phyloP scores from a whole-genome alignment of 1,284 basidiomycete genomes.

The Anthracocystis panici-leucophaei region DNA sequence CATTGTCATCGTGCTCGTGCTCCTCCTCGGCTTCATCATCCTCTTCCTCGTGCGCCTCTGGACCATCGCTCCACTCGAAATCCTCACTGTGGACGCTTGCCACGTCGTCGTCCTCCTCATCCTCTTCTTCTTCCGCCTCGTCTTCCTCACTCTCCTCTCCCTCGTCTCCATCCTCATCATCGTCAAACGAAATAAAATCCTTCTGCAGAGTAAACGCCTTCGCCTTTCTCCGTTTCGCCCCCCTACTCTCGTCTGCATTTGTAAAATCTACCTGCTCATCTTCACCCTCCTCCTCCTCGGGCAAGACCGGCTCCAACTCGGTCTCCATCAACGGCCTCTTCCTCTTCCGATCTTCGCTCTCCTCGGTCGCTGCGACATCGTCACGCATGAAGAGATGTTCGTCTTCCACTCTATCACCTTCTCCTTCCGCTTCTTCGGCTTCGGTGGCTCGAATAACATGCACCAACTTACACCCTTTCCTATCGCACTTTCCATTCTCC shows the following conservation, averaged over 20 bases:
- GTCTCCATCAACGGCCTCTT: constrained; percentile 40
- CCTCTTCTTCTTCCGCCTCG: constrained; percentile 19
- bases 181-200: constrained; percentile 65
- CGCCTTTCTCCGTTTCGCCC: constrained; percentile 26
- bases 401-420: constrained; percentile 30
- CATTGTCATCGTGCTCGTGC: neutral
- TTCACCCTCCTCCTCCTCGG: constrained; percentile 14
- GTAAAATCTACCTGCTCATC: constrained; percentile 27
- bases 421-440: constrained; percentile 10
- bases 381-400: constrained; percentile 56
- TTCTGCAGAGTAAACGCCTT: constrained; percentile 57
- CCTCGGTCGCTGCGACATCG: constrained; percentile 50
- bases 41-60: constrained; percentile 12
- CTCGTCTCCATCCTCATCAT: constrained; percentile 38
- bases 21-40: constrained; percentile 1
- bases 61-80: constrained; percentile 30
- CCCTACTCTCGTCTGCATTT: constrained; percentile 5
- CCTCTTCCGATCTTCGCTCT: constrained; percentile 26
- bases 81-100: constrained; percentile 53
- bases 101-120: constrained; percentile 16
- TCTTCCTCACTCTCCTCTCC: constrained; percentile 17
- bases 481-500: constrained; percentile 55
- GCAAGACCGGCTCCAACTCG: constrained; percentile 16
- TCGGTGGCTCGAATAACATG: constrained; percentile 53
- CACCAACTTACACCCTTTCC: constrained; percentile 55